phyloP scores from a whole-genome alignment of 2,329 filamentous ascomycete genomes.

The Daldinia sp. region DNA sequence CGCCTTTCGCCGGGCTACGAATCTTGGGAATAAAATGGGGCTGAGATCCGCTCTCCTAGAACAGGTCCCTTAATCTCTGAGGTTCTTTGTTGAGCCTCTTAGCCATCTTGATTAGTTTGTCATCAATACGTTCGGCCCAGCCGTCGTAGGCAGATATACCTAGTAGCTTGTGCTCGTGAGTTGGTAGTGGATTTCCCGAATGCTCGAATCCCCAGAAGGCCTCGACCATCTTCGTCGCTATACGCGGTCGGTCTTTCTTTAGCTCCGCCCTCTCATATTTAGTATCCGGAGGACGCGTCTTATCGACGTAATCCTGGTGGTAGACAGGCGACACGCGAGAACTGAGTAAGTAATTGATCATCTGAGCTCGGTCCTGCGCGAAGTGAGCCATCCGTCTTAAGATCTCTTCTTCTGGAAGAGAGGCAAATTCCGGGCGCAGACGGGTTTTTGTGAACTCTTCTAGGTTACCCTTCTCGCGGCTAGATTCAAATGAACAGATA shows the following conservation, averaged over 20 bases:
- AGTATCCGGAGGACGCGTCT: neutral
- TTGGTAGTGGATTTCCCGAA: constrained; percentile 18
- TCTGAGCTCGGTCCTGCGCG: constrained; percentile 11
- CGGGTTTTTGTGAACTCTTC: constrained; percentile 4
- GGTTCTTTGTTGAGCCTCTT: neutral
- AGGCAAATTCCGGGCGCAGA: constrained; percentile 1
- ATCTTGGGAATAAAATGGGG: constrained; percentile 8
- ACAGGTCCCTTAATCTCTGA: constrained; percentile 12
- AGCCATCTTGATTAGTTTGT: constrained; percentile 17
- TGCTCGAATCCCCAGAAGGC: constrained; percentile 22
- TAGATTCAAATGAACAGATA: constrained; percentile 7
- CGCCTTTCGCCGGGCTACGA: neutral
- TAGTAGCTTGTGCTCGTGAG: neutral
- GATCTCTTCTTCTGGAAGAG: constrained; percentile 5
- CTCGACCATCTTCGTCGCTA: neutral
- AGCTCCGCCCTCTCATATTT: neutral
- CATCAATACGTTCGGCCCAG: constrained; percentile 24
- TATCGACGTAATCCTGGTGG: constrained; percentile 12
- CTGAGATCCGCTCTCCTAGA: constrained; percentile 24
- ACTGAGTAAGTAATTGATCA: constrained; percentile 29
- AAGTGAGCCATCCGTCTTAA: neutral
- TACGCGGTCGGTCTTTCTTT: neutral
- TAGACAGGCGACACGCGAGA: constrained; percentile 19
- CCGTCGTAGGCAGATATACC: constrained; percentile 16
- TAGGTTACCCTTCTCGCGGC: constrained; percentile 7